phyloP scores from a whole-genome alignment of 164 flowering plant species.

The Kalanchoe fedtschenkoi region DNA sequence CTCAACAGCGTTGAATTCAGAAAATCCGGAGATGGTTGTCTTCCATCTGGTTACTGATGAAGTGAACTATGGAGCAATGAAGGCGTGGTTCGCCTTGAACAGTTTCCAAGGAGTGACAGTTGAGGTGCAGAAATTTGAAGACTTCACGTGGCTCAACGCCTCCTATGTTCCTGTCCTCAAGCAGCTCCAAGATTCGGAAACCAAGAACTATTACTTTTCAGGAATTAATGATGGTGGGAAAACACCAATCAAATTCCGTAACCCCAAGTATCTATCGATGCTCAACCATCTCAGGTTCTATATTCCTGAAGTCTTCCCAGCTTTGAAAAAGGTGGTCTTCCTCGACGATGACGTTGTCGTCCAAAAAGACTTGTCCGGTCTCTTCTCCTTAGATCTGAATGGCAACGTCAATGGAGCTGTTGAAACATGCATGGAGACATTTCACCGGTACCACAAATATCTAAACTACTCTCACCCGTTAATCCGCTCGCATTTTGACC shows the following conservation, averaged over 20 bases:
- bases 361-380: constrained; percentile 53
- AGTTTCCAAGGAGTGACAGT: constrained; percentile 51
- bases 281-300: constrained; percentile 85
- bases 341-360: constrained; percentile 93
- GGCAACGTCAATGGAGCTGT: constrained; percentile 88
- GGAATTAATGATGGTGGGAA: constrained; percentile 37
- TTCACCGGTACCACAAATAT: constrained; percentile 78
- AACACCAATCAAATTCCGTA: constrained; percentile 74
- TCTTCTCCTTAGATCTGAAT: constrained; percentile 58
- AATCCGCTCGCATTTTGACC: constrained; percentile 62
- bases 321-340: constrained; percentile 57
- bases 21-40: constrained; percentile 46
- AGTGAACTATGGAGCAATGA: constrained; percentile 72
- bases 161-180: constrained; percentile 79
- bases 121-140: constrained; percentile 73
- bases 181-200: constrained; percentile 77
- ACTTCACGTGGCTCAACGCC: constrained; percentile 81
- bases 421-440: constrained; percentile 90
- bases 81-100: constrained; percentile 76
- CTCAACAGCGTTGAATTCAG: constrained; percentile 57
- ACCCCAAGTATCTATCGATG: constrained; percentile 83
- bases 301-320: constrained; percentile 77
- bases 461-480: constrained; percentile 78
- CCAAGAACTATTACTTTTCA: constrained; percentile 70
- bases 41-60: constrained; percentile 84